Evolutionary conservation across 2,329 filamentous ascomycete species (phyloP).

Genomic region (Rhytidhysteron rufulum): DNA sequence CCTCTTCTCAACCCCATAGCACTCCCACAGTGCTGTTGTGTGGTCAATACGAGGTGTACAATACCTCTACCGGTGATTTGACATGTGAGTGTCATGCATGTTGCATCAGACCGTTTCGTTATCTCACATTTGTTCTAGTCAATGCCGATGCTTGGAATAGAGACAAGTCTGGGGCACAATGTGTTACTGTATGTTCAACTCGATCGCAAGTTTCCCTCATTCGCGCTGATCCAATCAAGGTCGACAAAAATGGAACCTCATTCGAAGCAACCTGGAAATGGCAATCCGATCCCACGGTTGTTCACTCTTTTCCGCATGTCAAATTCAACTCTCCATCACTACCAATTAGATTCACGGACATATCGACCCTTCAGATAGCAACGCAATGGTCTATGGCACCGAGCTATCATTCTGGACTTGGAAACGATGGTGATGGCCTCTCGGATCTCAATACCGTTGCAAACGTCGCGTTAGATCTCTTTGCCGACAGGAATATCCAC

Average conservation of each 20-base stretch:
- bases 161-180: slow-evolving; percentile 5
- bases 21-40: neutral
- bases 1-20: neutral
- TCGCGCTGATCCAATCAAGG: slow-evolving; percentile 1
- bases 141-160: slow-evolving; percentile 5
- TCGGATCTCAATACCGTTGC: slow-evolving; percentile 4
- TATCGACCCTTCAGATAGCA: slow-evolving; percentile 2
- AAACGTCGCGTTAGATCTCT: slow-evolving; percentile 8
- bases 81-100: neutral
- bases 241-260: slow-evolving; percentile 2
- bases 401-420: neutral
- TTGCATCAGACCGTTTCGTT: neutral
- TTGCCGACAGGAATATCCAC: slow-evolving; percentile 4
- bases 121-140: neutral
- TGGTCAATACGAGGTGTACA: slow-evolving; percentile 2
- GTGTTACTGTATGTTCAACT: slow-evolving; percentile 5
- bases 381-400: slow-evolving; percentile 6
- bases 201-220: neutral
- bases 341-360: slow-evolving; percentile 3
- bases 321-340: slow-evolving; percentile 5
- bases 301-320: slow-evolving; percentile 8
- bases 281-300: slow-evolving; percentile 1
- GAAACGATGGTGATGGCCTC: slow-evolving; percentile 2
- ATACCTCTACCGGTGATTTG: neutral
- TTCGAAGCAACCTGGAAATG: slow-evolving; percentile 9